A percentile compares a stretch with the other conserved stretches of the same genome.
Evolutionary conservation across 2,329 filamentous ascomycete genomes (phyloP).

Genomic region (Hansfordia pulvinata): DNA sequence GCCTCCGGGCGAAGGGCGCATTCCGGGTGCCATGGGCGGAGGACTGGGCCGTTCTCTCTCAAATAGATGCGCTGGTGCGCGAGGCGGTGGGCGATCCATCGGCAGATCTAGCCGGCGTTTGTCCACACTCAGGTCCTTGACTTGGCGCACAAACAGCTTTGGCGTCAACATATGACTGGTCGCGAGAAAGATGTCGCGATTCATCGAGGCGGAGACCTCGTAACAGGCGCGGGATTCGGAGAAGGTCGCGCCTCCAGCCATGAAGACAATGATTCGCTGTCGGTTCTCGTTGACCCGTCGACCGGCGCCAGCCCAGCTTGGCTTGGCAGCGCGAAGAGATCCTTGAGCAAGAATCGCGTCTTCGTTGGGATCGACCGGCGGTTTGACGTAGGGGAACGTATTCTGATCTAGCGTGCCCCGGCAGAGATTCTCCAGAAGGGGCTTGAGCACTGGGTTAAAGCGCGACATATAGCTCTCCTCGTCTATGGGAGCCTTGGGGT

Average conservation of each 20-base stretch:
- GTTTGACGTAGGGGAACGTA: constrained; percentile 60
- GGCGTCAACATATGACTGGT: constrained; percentile 92
- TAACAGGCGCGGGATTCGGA: constrained; percentile 85
- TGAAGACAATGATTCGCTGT: constrained; percentile 84
- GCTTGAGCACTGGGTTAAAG: constrained; percentile 69
- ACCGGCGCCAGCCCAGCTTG: constrained; percentile 84
- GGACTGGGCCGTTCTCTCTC: constrained; percentile 53
- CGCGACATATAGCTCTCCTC: constrained; percentile 81
- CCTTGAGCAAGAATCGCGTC: constrained; percentile 47
- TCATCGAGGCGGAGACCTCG: constrained; percentile 59
- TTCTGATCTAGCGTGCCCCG: constrained; percentile 52
- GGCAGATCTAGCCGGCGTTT: constrained; percentile 69
- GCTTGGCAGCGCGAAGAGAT: constrained; percentile 81
- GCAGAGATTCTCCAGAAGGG: constrained; percentile 65
- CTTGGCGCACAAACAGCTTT: constrained; percentile 66
- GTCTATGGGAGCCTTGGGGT: constrained; percentile 36
- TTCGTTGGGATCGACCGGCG: constrained; percentile 49
- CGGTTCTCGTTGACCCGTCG: constrained; percentile 64
- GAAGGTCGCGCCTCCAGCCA: constrained; percentile 91
- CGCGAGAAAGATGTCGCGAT: constrained; percentile 73
- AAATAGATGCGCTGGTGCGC: constrained; percentile 75
- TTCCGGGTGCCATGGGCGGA: too few relatives aligned
- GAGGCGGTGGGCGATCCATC: constrained; percentile 63
- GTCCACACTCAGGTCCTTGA: constrained; percentile 66
- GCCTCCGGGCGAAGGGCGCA: constrained; percentile 21